These are phyloP conservation scores for Fusarium anguioides DNA, from an alignment of 2,329 filamentous ascomycete genomes.

Conservation along the genomic window DNA sequence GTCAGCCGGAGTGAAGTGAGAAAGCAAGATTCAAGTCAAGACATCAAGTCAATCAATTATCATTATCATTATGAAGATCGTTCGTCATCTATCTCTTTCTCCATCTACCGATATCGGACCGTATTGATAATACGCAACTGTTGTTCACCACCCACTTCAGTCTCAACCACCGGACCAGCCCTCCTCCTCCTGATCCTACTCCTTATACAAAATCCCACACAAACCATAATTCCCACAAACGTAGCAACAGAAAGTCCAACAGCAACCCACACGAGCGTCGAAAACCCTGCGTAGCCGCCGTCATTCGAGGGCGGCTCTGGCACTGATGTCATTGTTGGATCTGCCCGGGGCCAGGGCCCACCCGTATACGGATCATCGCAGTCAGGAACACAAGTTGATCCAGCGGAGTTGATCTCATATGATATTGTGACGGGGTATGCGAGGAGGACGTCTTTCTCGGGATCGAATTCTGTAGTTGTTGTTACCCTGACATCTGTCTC, in stretches of 20 bases:
- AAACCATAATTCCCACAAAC: background rate
- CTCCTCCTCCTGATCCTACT: background rate
- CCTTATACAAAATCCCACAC: background rate
- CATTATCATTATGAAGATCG: background rate
- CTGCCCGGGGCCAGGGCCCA: background rate
- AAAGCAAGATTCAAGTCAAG: background rate
- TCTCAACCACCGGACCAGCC: background rate
- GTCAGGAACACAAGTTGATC: background rate
- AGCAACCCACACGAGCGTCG: background rate
- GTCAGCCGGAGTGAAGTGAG: too few species aligned
- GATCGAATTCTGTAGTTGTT: background rate
- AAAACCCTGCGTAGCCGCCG: background rate
- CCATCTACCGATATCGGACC: background rate
- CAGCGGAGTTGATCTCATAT: background rate
- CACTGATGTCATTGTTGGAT: background rate
- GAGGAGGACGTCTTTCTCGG: background rate
- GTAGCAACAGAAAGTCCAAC: rapidly evolving
- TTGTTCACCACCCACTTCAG: too few species aligned
- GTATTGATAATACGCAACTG: rapidly evolving
- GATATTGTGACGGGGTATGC: background rate
- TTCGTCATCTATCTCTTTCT: background rate
- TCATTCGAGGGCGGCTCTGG: background rate
- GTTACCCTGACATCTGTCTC: background rate
- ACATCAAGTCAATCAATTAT: background rate
- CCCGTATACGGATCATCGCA: background rate